Evolutionary conservation across 164 flowering plant species (phyloP).

Genomic region (Vitis labrusca): DNA sequence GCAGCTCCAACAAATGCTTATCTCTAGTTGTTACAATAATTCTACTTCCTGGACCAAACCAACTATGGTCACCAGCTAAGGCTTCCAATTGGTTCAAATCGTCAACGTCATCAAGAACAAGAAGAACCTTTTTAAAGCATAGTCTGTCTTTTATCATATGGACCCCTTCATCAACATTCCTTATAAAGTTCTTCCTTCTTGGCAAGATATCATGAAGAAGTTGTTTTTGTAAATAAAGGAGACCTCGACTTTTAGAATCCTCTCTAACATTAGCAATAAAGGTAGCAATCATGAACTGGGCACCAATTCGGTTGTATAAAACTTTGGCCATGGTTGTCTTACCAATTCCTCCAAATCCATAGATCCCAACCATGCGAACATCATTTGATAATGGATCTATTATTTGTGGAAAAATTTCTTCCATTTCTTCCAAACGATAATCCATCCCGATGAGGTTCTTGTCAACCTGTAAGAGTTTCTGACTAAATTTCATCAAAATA

Average conservation of each 20-base stretch:
- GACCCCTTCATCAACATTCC: slow-evolving; percentile 1
- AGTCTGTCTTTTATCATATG: not conserved
- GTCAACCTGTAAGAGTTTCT: too few species aligned
- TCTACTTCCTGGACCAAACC: slow-evolving; percentile 17
- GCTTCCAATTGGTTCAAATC: slow-evolving; percentile 12
- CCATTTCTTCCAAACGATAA: too few species aligned
- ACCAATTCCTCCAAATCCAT: slow-evolving; percentile 16
- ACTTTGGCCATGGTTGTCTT: slow-evolving; percentile 30
- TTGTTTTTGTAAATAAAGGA: too few species aligned
- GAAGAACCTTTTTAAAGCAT: slow-evolving; percentile 7
- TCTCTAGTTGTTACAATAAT: not conserved
- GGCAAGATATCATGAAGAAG: too few species aligned
- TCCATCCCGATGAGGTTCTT: too few species aligned
- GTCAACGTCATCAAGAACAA: slow-evolving; percentile 29
- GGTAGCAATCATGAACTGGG: slow-evolving; percentile 3
- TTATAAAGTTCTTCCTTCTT: too few species aligned
- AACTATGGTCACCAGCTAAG: slow-evolving; percentile 4
- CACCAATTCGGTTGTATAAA: not conserved
- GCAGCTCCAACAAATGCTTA: not conserved
- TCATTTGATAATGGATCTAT: too few species aligned
- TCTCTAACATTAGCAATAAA: slow-evolving; percentile 17
- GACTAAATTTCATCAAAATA: too few species aligned
- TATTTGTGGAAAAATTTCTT: too few species aligned
- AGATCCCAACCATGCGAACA: too few species aligned
- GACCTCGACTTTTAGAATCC: not conserved